A percentile compares a stretch with the other conserved stretches of the same genome.
These are phyloP conservation scores for Maudiozyma turicensis DNA, from an alignment of 805 yeast genomes.

Conservation along the genomic window DNA sequence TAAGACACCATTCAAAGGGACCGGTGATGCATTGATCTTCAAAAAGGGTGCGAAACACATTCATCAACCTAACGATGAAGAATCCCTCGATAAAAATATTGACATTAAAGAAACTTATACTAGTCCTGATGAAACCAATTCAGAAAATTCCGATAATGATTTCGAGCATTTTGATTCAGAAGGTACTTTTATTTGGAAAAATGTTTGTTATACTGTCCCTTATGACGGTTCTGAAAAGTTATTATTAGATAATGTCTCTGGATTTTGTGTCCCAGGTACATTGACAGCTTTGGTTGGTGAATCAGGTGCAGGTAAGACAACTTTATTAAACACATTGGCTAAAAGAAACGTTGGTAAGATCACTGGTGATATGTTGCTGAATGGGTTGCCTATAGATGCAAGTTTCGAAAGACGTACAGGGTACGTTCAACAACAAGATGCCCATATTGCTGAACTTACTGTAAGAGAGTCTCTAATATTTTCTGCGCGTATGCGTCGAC, in stretches of 20 bases:
- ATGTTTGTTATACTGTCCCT: constrained; percentile 56
- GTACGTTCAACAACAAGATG: constrained; percentile 65
- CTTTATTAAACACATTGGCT: constrained; percentile 55
- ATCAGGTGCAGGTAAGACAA: constrained; percentile 72
- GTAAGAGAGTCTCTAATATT: constrained; percentile 60
- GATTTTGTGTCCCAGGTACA: constrained; percentile 70
- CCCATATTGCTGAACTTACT: constrained; percentile 51
- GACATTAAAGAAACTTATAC: constrained; percentile 9
- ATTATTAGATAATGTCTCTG: constrained; percentile 52
- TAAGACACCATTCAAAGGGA: constrained; percentile 18
- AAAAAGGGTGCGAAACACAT: constrained; percentile 37
- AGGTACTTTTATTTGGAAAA: constrained; percentile 61
- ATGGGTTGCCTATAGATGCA: constrained; percentile 43
- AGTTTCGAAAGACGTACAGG: constrained; percentile 52
- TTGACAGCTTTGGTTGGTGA: constrained; percentile 66
- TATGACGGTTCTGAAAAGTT: constrained; percentile 46
- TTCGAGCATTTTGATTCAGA: constrained; percentile 23
- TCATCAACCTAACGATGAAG: constrained; percentile 10
- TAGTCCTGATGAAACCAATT: background rate
- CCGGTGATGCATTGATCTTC: constrained; percentile 37
- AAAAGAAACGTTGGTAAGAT: constrained; percentile 58
- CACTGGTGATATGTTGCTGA: constrained; percentile 50
- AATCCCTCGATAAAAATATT: constrained; percentile 8
- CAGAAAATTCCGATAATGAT: constrained; percentile 2
- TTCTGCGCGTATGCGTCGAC: constrained; percentile 56